A percentile compares a stretch with the other conserved stretches of the same genome.
Evolutionary conservation across 805 yeast genomes (phyloP).

Genomic region (Kuraishia piskuri): DNA sequence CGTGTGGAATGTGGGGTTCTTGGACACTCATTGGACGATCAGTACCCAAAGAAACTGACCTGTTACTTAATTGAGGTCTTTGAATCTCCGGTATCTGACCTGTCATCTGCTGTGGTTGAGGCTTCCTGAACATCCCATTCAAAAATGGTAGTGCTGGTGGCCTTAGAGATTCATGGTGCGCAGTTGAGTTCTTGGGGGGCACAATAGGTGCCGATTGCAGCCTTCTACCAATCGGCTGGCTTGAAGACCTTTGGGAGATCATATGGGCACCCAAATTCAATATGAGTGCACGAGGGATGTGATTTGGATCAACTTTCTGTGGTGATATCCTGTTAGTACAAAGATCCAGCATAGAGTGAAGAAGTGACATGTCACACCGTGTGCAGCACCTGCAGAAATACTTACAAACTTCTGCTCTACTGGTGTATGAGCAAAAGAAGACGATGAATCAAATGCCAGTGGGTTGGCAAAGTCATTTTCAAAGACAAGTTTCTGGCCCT

Average conservation of each 20-base stretch:
- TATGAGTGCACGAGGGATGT: neutral
- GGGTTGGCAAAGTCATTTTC: conserved; percentile 15
- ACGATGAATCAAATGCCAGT: conserved; percentile 3
- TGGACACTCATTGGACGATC: neutral
- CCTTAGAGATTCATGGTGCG: neutral
- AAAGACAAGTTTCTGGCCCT: conserved; percentile 15
- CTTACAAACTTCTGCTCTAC: neutral
- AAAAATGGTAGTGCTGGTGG: neutral
- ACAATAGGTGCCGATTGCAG: neutral
- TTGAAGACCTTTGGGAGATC: neutral
- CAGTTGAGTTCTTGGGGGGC: neutral
- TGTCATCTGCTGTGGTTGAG: neutral
- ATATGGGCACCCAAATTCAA: neutral
- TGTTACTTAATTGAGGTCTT: neutral
- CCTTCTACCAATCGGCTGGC: neutral
- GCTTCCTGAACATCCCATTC: neutral
- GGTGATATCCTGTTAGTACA: neutral
- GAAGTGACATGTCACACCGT: neutral
- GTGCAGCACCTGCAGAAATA: no score
- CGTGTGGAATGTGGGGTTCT: neutral
- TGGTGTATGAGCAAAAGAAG: neutral
- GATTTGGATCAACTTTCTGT: neutral
- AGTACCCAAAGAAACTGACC: neutral
- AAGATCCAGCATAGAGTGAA: neutral
- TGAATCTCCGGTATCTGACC: neutral